These are phyloP conservation scores for Hypoxylon sp. DNA, from an alignment of 2,329 filamentous ascomycete species.

Conservation along the genomic window DNA sequence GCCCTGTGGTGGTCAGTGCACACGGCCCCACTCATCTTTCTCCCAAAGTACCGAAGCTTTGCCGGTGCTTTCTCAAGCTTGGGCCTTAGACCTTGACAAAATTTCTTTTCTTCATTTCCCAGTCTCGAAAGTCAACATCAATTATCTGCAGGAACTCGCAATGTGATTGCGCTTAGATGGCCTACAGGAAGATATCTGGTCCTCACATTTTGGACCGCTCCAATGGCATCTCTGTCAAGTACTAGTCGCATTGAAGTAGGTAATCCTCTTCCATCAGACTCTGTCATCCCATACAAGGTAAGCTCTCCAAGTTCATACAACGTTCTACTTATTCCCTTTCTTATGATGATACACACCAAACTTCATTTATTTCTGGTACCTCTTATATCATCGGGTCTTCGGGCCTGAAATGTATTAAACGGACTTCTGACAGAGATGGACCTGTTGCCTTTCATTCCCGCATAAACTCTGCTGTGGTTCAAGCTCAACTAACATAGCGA, in stretches of 20 bases:
- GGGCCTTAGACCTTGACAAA: slow-evolving; percentile 11
- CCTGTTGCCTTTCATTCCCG: slow-evolving; percentile 14
- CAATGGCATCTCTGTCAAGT: background rate
- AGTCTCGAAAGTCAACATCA: slow-evolving; percentile 9
- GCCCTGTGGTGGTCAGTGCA: slow-evolving; percentile 41
- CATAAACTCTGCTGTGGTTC: background rate
- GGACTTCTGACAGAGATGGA: slow-evolving; percentile 78
- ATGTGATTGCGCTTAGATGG: background rate
- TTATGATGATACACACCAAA: slow-evolving; percentile 78
- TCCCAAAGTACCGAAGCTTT: slow-evolving; percentile 8
- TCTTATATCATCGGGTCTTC: slow-evolving; percentile 86
- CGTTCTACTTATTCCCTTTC: slow-evolving; percentile 45
- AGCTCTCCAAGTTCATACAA: slow-evolving; percentile 47
- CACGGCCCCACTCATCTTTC: background rate
- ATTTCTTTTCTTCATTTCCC: slow-evolving; percentile 27
- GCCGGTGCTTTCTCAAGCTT: slow-evolving; percentile 1
- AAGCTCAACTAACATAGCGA: slow-evolving; percentile 30
- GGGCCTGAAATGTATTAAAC: slow-evolving; percentile 80
- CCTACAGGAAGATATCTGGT: background rate
- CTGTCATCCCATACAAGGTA: slow-evolving; percentile 50
- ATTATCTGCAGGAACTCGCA: background rate
- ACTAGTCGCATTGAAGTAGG: background rate
- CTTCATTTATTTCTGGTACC: slow-evolving; percentile 87
- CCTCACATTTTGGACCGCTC: background rate
- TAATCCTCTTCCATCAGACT: background rate